A percentile compares a stretch with the other conserved stretches of the same genome.
These are phyloP conservation scores for Corynespora cassiicola DNA, from an alignment of 2,329 filamentous ascomycete genomes.

Conservation along the genomic window DNA sequence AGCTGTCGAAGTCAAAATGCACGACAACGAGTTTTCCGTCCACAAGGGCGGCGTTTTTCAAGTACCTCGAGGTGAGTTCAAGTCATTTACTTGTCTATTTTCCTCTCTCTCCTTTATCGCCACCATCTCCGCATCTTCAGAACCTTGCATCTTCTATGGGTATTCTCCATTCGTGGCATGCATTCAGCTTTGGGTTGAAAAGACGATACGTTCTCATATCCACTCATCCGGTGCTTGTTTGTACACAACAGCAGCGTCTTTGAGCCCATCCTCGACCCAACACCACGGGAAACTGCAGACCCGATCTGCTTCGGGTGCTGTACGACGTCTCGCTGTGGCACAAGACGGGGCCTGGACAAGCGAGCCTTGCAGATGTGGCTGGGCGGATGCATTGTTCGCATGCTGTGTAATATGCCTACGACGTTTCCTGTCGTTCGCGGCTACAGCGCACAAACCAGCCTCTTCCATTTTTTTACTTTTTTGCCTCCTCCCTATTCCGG, in stretches of 20 bases:
- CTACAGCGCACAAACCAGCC: conserved; percentile 18
- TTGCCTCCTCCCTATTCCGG: conserved; percentile 16
- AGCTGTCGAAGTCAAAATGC: conserved; percentile 79
- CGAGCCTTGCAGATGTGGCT: conserved; percentile 30
- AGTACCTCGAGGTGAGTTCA: conserved; percentile 83
- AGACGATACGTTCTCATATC: no score
- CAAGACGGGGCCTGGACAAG: conserved; percentile 23
- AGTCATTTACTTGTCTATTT: conserved; percentile 15
- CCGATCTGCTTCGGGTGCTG: conserved; percentile 13
- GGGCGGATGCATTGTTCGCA: conserved; percentile 22
- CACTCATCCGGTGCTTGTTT: conserved; percentile 2
- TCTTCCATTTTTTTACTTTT: conserved; percentile 11
- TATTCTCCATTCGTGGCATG: no score
- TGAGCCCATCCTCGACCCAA: conserved; percentile 28
- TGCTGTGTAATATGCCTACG: conserved; percentile 31
- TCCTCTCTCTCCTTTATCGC: conserved; percentile 12
- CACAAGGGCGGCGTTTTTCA: conserved; percentile 90
- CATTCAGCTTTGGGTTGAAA: no score
- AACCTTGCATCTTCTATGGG: no score
- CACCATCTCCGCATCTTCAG: conserved; percentile 1
- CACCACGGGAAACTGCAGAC: conserved; percentile 22
- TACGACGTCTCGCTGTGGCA: conserved; percentile 19
- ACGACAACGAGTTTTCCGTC: conserved; percentile 79
- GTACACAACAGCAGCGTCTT: conserved; percentile 39
- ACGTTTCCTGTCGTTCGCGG: conserved; percentile 25